Conservation (phyloP, 441 rosid species). For the Monsonia emarginata region DNA sequence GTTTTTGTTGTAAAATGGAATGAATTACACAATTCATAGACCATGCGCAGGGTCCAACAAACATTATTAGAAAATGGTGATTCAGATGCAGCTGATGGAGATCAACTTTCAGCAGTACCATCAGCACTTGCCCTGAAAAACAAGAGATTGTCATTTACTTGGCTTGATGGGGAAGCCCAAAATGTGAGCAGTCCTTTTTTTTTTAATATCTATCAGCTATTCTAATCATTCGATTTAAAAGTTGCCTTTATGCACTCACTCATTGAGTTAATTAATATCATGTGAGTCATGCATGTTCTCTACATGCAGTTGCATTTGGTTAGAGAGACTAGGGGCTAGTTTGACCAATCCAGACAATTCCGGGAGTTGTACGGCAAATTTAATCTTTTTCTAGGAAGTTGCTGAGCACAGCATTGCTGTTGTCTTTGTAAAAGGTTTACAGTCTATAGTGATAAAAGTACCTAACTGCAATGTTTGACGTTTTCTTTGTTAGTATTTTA, state of each 20-base stretch:
- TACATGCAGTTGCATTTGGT: too few species aligned
- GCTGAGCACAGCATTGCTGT: too few species aligned
- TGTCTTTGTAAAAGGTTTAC: too few species aligned
- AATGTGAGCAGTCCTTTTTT: slow-evolving; percentile 36
- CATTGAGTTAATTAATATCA: too few species aligned
- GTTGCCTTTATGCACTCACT: background rate
- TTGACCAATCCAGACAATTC: too few species aligned
- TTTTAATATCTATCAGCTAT: background rate
- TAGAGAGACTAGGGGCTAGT: too few species aligned
- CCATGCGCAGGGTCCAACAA: slow-evolving; percentile 77
- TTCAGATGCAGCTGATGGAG: slow-evolving; percentile 31
- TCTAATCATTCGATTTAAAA: background rate
- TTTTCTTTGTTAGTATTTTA: background rate
- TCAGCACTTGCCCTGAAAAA: slow-evolving; percentile 43
- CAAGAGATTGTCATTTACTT: slow-evolving; percentile 67
- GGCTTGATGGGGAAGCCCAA: slow-evolving; percentile 95
- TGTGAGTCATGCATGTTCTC: too few species aligned
- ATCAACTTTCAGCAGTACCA: slow-evolving; percentile 26
- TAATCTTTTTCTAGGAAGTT: too few species aligned
- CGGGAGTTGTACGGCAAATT: too few species aligned
- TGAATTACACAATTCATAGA: slow-evolving; percentile 46
- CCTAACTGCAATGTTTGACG: too few species aligned
- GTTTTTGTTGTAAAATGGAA: slow-evolving; percentile 18
- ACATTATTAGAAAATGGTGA: slow-evolving; percentile 35
- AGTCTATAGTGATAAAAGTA: too few species aligned